Evolutionary conservation across 805 yeast genomes (phyloP).

Genomic region (Sugiyamaella lignohabitans): DNA sequence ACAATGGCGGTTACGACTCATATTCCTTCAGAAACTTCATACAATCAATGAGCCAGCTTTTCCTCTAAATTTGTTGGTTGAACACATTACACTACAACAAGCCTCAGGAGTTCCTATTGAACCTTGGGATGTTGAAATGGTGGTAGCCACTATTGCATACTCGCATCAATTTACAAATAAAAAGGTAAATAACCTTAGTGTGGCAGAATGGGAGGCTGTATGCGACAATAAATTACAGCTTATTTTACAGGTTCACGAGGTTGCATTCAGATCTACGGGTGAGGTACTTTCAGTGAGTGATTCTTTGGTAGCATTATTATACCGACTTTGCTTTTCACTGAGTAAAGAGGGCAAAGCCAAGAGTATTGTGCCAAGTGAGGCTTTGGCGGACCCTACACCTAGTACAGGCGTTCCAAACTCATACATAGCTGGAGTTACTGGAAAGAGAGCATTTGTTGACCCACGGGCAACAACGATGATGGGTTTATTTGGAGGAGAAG

Average conservation of each 20-base stretch:
- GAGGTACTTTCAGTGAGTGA: conserved; percentile 19
- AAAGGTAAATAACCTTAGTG: conserved; percentile 9
- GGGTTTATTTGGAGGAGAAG: conserved; percentile 10
- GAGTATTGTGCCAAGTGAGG: conserved; percentile 17
- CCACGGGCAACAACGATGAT: conserved; percentile 12
- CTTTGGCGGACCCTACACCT: conserved; percentile 21
- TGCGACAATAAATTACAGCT: conserved; percentile 24
- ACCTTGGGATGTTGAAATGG: conserved; percentile 25
- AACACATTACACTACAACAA: conserved; percentile 26
- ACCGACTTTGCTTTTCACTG: conserved; percentile 24
- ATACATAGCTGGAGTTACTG: conserved; percentile 5
- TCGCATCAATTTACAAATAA: conserved; percentile 21
- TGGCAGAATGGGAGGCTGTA: conserved; percentile 18
- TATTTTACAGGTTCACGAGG: conserved; percentile 21
- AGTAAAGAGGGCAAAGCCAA: conserved; percentile 15
- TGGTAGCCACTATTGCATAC: conserved; percentile 27
- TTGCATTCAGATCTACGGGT: conserved; percentile 23
- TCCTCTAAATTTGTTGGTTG: conserved; percentile 22
- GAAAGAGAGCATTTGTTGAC: conserved; percentile 20
- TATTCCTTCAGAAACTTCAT: conserved; percentile 25
- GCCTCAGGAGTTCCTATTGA: conserved; percentile 28
- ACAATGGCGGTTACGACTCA: conserved; percentile 29
- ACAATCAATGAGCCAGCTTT: conserved; percentile 19
- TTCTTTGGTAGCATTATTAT: conserved; percentile 22
- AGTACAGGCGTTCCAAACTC: not conserved